Evolutionary conservation across 257 asterid genomes (phyloP), one percentile per base, ranked within the genome.

Genomic region (Fraxinus excelsior): DNA sequence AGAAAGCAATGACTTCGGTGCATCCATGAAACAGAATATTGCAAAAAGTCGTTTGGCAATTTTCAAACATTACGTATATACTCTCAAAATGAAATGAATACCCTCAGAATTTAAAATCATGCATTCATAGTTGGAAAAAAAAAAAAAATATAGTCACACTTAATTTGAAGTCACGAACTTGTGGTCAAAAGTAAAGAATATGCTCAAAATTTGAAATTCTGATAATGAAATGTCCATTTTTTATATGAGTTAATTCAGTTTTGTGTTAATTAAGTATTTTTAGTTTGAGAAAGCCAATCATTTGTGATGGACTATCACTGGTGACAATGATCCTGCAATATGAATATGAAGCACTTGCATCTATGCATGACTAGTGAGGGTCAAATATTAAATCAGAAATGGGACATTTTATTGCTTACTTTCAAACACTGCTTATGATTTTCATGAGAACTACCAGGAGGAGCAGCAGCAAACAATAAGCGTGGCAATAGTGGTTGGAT

Each of bases 351-450:
- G 35, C 34, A 62, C 34, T 9, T 58, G 9, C 66, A 2, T 9
- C 13, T 21, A 58, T 21, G 66, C 10, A 26, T 21, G 21, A 16
- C 31, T 21, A 2, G 16, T 58, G 31, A 58, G 23, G 7, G 60
- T 66, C 62, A 76, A 67, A 67, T 58, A 37, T 73, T 70, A 56
- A 38, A 82, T 70, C 71, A 11, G 72, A 69, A 64, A 58, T n/a
- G 68, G 34, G 53, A 58, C 31, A 74, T 29, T 32, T 35, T 40
- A 72, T 58, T 74, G 80, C 97, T 79, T 81, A 89, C 98, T 84
- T 94, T 94, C 90, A 94, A 84, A 77, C 98, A 94, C 82, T 94
- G 98, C 82, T 91, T 90, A 75, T 87, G 97, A 84, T 94, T 94
- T 80, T 94, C 98, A 76, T 73, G 92, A 73, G 91, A 87, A 84